Evolutionary conservation across 2,329 filamentous ascomycete species (phyloP), one percentile per base, ranked within the genome.

Genomic region (Alternaria conjuncta): DNA sequence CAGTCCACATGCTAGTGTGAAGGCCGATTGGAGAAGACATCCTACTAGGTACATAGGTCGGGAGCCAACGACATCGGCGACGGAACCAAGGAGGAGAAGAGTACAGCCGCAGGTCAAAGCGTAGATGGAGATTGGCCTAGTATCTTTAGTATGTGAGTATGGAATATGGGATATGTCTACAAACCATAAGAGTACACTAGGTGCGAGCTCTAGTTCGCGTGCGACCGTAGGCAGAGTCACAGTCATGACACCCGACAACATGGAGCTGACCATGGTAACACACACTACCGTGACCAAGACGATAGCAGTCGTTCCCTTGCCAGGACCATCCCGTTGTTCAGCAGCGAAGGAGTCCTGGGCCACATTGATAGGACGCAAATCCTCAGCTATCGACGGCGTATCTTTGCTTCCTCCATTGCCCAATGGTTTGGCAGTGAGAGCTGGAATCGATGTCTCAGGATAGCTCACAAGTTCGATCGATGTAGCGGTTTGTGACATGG

Each of bases 1-100:
- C 5, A 80, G 69, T 6, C 84, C 83, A 65, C 82, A 84, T 3
- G 81, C 83, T 4, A 85, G 75, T 15, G 82, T 85, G 47, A 84
- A 84, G 5, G 73, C 70, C 28, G 80, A 80, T 50, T 83, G 78
- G 2, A 85, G 71, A 4, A 85, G 74, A 21, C 79, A 83, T 3
- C 84, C 85, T 1, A 80, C 73, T 4, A 86, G 75, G 57, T 85
- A 83, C 69, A 86, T 81, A 41, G 79, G 67, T 54, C 82, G 73
- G 46, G 80, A 81, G 0, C 86, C 86, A 4, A 87, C 78, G 0
- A 85, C 81, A 74, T 87, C 85, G 7, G 84, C 81, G 7, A 87
- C 72, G 4, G 85, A 83, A 4, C 86, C 86, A 4, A 82, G 80
- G 2, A 87, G 71, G 1, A 87, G 78, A 0, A 87, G 80, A 6